Percentiles rank a stretch among this genome's conserved stretches.
phyloP scores from a whole-genome alignment of 1,284 basidiomycete genomes.

The Sanghuangporus baumii region DNA sequence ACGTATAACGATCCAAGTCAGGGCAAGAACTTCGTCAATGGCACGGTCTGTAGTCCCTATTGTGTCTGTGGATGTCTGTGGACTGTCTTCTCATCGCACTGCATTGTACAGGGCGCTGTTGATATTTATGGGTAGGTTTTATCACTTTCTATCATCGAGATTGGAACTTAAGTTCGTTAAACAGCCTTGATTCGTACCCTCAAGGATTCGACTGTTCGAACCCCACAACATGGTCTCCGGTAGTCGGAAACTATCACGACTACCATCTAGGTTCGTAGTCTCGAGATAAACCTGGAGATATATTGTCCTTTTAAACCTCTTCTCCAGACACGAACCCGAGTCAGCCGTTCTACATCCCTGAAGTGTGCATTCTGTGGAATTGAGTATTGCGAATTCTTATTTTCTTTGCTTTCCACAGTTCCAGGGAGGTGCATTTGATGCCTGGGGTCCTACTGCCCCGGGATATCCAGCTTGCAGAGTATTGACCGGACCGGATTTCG shows the following conservation, averaged over 20 bases:
- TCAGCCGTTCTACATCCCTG: conserved; percentile 30
- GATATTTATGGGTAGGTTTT: conserved; percentile 50
- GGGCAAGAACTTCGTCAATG: conserved; percentile 61
- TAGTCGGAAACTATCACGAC: conserved; percentile 34
- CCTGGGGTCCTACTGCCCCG: conserved; percentile 21
- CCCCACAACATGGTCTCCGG: conserved; percentile 52
- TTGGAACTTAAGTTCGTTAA: neutral
- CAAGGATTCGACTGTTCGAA: conserved; percentile 71
- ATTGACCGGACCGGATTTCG: conserved; percentile 27
- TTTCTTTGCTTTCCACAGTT: neutral
- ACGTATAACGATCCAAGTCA: conserved; percentile 68
- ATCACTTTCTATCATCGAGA: conserved; percentile 33
- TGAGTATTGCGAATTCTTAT: neutral
- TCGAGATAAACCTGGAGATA: too few species aligned
- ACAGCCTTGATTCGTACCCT: conserved; percentile 58
- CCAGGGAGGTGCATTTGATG: conserved; percentile 27
- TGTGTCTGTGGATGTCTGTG: neutral
- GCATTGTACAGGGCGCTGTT: conserved; percentile 37
- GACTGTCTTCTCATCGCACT: conserved; percentile 38
- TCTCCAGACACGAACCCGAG: conserved; percentile 20
- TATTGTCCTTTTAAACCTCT: neutral
- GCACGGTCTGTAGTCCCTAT: conserved; percentile 33
- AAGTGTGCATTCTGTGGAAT: conserved; percentile 22
- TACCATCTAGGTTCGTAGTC: conserved; percentile 29
- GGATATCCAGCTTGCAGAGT: conserved; percentile 24